Percentiles rank a stretch among this genome's conserved stretches.
Evolutionary conservation across 2,329 filamentous ascomycete genomes (phyloP).

Genomic region (Colletotrichum tamarilloi): DNA sequence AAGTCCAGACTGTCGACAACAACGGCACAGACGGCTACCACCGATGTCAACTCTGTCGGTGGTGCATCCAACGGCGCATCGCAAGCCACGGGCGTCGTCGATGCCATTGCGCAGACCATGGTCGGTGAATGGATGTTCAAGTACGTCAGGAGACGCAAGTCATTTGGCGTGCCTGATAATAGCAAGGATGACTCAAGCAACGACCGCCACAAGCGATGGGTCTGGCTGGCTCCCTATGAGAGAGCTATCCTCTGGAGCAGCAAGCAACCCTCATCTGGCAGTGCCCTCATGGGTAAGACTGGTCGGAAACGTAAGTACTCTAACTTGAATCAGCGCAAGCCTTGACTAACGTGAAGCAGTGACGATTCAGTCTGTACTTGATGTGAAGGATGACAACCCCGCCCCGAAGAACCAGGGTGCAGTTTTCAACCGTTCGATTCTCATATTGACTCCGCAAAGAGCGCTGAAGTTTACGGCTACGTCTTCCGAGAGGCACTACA

Average conservation of each 20-base stretch:
- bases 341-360: slow-evolving; percentile 66
- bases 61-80: slow-evolving; percentile 66
- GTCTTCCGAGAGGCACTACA: slow-evolving; percentile 86
- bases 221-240: slow-evolving; percentile 98
- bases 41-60: slow-evolving; percentile 45
- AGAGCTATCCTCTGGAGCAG: slow-evolving; percentile 97
- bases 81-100: slow-evolving; percentile 84
- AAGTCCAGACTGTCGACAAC: slow-evolving; percentile 71
- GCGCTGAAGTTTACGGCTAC: slow-evolving; percentile 94
- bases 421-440: slow-evolving; percentile 91
- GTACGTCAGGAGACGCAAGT: slow-evolving; percentile 87
- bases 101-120: slow-evolving; percentile 98
- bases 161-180: slow-evolving; percentile 82
- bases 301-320: slow-evolving; percentile 87
- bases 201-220: slow-evolving; percentile 94
- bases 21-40: slow-evolving; percentile 61
- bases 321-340: slow-evolving; percentile 18
- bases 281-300: slow-evolving; percentile 90
- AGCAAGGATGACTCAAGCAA: slow-evolving; percentile 77
- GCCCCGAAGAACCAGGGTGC: slow-evolving; percentile 75
- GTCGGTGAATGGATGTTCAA: slow-evolving; percentile 98
- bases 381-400: slow-evolving; percentile 94
- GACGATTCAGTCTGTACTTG: slow-evolving; percentile 93
- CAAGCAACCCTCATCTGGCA: slow-evolving; percentile 91
- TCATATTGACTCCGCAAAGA: slow-evolving; percentile 92